Base-by-base conservation (phyloP, 805 yeast genomes). In the Candida coleopterorum region DNA sequence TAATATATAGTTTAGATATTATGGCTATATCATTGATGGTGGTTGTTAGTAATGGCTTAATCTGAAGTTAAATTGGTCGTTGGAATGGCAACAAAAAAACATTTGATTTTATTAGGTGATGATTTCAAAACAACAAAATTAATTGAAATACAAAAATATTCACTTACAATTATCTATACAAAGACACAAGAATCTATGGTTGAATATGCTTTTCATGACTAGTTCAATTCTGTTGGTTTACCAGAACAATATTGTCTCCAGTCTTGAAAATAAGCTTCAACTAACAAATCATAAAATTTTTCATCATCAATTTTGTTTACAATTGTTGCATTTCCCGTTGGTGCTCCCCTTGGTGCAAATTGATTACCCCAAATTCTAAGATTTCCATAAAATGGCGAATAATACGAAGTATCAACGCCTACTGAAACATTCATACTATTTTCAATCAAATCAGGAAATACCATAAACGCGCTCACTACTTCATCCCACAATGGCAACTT, bases 401-500 rank as follows among this genome's bases (percentile, higher is more conserved):
- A 51, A 45, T 51, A 67, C 4, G 65, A 42, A 22, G 69, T 64
- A 44, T 64, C 70, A 34, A 64, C 66, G 10, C 67, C 62, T 34
- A 53, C 55, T 24, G 49, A 40, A 34, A 59, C 56, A 20, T 60
- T 52, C 15, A 55, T 50, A 18, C 63, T 48, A 30, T 49, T 53
- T 10, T 44, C 32, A 12, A 64, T 45, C 34, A 64, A 29, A 7
- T 64, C 69, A 29, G 70, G 70, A 47, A 39, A 53, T 4, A 59
- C 52, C 56, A 64, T 53, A 47, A 53, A 56, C 6, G 61, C 62
- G 32, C 62, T 45, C 22, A 64, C 70, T 40, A 61, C 70, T 34
- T 60, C 66, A 47, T 64, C 70, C 70, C 71, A 64, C 49, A 61
- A 60, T 45, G 71, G 71, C 28, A 67, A 49, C n/a, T 59, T 55